phyloP scores from a whole-genome alignment of 1,284 basidiomycete species.

The Vanrija sp. region DNA sequence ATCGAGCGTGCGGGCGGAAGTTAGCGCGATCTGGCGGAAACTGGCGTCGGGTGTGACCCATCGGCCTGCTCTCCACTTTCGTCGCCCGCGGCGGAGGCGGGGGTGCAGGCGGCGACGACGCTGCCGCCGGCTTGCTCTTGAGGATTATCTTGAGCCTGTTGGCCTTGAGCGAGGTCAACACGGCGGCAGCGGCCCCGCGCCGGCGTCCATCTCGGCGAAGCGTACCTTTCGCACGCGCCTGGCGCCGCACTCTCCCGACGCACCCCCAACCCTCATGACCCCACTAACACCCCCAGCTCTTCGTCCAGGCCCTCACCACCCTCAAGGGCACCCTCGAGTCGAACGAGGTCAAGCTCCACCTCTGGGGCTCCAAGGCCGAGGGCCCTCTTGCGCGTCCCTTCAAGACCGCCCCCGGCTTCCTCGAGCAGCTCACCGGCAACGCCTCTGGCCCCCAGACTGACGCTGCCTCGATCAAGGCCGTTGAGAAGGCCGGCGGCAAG shows the following conservation, averaged over 20 bases:
- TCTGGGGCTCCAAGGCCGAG: constrained; percentile 18
- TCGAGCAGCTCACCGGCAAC: constrained; percentile 52
- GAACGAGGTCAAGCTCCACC: constrained; percentile 24
- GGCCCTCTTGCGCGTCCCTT: constrained; percentile 20
- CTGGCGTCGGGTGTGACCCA: not conserved
- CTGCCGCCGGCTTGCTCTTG: too few relatives aligned
- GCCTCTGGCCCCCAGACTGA: constrained; percentile 69
- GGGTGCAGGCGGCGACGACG: too few relatives aligned
- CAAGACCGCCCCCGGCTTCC: constrained; percentile 56
- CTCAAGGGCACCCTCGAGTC: constrained; percentile 20
- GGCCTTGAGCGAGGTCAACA: too few relatives aligned
- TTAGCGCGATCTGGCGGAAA: not conserved
- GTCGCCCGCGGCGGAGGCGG: too few relatives aligned
- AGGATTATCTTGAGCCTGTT: too few relatives aligned
- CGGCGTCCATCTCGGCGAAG: not conserved
- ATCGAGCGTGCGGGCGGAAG: too few relatives aligned
- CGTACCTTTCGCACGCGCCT: not conserved
- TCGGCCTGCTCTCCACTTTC: not conserved
- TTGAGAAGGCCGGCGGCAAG: constrained; percentile 73
- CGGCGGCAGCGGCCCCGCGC: too few relatives aligned
- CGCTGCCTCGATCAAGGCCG: constrained; percentile 76
- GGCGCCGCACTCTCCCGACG: not conserved
- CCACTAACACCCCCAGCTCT: constrained; percentile 16
- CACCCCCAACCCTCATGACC: not conserved
- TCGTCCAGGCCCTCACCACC: constrained; percentile 21